These are phyloP conservation scores for Prunus campanulata DNA, from an alignment of 306 rosid species.

Conservation along the genomic window DNA sequence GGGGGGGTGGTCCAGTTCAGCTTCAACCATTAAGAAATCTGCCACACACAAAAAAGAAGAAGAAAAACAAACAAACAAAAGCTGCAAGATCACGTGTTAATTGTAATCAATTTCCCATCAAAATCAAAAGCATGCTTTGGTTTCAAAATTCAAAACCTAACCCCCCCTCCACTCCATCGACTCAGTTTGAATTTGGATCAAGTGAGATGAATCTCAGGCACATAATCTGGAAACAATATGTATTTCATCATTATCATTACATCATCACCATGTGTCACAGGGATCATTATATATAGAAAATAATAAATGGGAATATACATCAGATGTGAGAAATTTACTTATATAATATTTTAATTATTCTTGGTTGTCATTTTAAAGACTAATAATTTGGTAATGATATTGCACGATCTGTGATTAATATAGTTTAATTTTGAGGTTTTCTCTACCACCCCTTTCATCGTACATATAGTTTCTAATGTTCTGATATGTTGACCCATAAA, in stretches of 20 bases:
- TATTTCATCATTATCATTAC: too few relatives aligned
- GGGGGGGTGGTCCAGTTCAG: conserved; percentile 24
- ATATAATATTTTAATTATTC: not conserved
- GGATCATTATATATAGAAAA: too few relatives aligned
- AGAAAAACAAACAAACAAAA: not conserved
- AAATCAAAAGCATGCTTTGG: not conserved
- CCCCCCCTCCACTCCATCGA: not conserved
- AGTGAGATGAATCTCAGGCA: too few relatives aligned
- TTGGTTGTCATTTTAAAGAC: not conserved
- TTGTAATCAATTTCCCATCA: not conserved
- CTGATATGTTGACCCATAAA: not conserved
- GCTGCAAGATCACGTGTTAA: conserved; percentile 23
- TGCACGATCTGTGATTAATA: not conserved
- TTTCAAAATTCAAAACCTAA: not conserved
- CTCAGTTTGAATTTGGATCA: not conserved
- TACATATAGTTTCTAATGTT: not conserved
- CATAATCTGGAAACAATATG: too few relatives aligned
- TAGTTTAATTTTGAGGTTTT: not conserved
- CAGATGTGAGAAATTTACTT: not conserved
- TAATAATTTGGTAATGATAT: too few relatives aligned
- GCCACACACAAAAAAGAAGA: not conserved
- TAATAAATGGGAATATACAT: too few relatives aligned
- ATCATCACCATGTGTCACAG: too few relatives aligned
- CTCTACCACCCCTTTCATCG: not conserved
- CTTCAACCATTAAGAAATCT: not conserved